These are phyloP conservation scores for Grammothele lineata DNA, from an alignment of 768 basidiomycete genomes.

Conservation along the genomic window DNA sequence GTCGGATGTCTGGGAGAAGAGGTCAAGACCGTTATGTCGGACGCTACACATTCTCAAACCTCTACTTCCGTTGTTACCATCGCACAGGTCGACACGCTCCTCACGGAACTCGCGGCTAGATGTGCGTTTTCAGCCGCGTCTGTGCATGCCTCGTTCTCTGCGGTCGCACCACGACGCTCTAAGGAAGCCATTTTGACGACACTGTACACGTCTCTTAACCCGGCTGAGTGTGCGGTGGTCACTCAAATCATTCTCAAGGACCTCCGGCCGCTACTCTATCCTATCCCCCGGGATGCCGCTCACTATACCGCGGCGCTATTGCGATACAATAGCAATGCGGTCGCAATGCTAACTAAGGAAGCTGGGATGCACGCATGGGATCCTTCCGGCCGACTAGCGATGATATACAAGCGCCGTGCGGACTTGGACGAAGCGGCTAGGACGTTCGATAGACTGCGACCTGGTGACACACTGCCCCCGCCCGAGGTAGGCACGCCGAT, in stretches of 20 bases:
- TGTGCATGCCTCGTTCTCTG: constrained; percentile 32
- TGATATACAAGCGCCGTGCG: constrained; percentile 50
- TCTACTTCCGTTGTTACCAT: constrained; percentile 34
- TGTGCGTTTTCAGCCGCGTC: constrained; percentile 55
- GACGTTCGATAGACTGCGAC: constrained; percentile 27
- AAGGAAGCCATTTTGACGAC: constrained; percentile 40
- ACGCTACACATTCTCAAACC: constrained; percentile 23
- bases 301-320: constrained; percentile 49
- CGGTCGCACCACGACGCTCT: constrained; percentile 28
- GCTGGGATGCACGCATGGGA: constrained; percentile 78
- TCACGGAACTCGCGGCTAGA: constrained; percentile 70
- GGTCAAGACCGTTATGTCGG: constrained; percentile 43
- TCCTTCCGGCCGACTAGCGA: constrained; percentile 45
- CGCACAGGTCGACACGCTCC: constrained; percentile 54
- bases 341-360: constrained; percentile 49
- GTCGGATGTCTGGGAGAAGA: constrained; percentile 73
- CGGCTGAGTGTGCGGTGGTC: constrained; percentile 61
- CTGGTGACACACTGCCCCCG: constrained; percentile 18
- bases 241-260: constrained; percentile 90
- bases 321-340: constrained; percentile 52
- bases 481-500: constrained; percentile 60
- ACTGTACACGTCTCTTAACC: constrained; percentile 57
- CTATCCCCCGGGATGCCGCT: constrained; percentile 40
- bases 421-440: constrained; percentile 53
- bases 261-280: constrained; percentile 74